phyloP scores from a whole-genome alignment of 1,284 basidiomycete species.

The Fomitopsis pinicola region DNA sequence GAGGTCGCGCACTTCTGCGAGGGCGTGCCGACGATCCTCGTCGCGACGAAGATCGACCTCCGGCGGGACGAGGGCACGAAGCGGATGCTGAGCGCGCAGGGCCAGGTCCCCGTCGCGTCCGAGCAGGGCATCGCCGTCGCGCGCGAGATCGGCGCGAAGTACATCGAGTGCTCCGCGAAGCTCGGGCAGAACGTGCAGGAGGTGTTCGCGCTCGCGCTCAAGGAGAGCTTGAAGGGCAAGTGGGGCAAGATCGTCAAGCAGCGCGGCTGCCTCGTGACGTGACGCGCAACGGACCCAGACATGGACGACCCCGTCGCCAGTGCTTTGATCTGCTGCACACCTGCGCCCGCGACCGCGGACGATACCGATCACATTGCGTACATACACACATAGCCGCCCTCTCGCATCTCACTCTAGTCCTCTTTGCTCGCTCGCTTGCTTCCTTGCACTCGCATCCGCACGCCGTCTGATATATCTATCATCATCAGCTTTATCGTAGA shows the following conservation, averaged over 20 bases:
- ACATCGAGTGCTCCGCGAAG: slow-evolving; percentile 95
- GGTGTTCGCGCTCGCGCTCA: slow-evolving; percentile 88
- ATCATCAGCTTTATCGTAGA: slow-evolving; percentile 21
- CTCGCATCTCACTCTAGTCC: slow-evolving; percentile 7
- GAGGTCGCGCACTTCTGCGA: slow-evolving; percentile 98
- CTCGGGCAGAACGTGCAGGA: slow-evolving; percentile 86
- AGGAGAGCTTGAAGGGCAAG: slow-evolving; percentile 78
- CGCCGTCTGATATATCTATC: slow-evolving; percentile 20
- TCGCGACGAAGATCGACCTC: slow-evolving; percentile 93
- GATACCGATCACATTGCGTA: not conserved
- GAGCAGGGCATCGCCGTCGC: slow-evolving; percentile 81
- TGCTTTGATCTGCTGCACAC: too few species aligned
- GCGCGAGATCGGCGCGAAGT: slow-evolving; percentile 91
- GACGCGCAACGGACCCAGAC: slow-evolving; percentile 11
- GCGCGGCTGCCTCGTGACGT: slow-evolving; percentile 77
- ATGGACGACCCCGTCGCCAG: not conserved
- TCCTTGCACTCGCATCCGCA: slow-evolving; percentile 15
- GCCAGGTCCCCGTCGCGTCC: slow-evolving; percentile 77
- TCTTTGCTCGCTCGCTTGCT: slow-evolving; percentile 1
- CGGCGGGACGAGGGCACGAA: slow-evolving; percentile 84
- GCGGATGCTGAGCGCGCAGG: slow-evolving; percentile 92
- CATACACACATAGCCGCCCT: not conserved
- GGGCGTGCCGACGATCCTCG: slow-evolving; percentile 87
- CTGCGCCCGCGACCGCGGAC: not conserved
- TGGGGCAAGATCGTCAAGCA: slow-evolving; percentile 74